Base-by-base conservation (phyloP, 106 monocot species). In the Cymbidium sinense region DNA sequence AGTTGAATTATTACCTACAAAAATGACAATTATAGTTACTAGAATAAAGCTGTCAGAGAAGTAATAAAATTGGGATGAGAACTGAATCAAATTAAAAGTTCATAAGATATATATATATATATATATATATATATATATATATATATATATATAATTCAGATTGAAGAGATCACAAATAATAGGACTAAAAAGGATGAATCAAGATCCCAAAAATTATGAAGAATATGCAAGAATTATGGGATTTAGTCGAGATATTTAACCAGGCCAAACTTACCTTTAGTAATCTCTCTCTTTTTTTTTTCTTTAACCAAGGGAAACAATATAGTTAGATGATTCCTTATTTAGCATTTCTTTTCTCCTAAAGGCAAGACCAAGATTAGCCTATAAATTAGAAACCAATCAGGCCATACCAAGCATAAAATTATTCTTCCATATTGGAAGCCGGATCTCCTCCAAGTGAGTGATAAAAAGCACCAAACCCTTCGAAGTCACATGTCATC, bases 1-100 rank as follows among this genome's bases (percentile, higher is more conserved):
- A 65, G 52, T 54, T 6, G 61, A 41, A 64, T 23, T 18, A 54
- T 43, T 64, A 79, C 82, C 93, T 93, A 85, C 75, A 85, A 77
- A 78, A 39, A 70, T 74, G 41, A 9, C 5, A 25, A 44, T 74
- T 43, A 43, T 25, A 74, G 41, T 47, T 44, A 74, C 12, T 71
- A 8, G 5, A 71, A 36, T 67, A 67, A 67, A 67, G 4, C 31
- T 31, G 33, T 33, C 33, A 33, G 67, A 31, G 13, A 29, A 30
- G 3, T 67, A n/a, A 34, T 31, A 67, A 67, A 31, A 67, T 13
- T 25, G 8, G 9, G 1, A 62, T 23, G 61, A 8, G 25, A 62
- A 13, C 47, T 15, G 47, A 62, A 62, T 62, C 61, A 62, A 62
- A 2, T 62, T 25, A 62, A 7, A 62, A 25, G 27, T 62, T 23